Percentiles rank a stretch among this genome's conserved stretches.
Conservation (phyloP, 1,284 basidiomycete genomes). For the Tylopilus orsonianus region DNA sequence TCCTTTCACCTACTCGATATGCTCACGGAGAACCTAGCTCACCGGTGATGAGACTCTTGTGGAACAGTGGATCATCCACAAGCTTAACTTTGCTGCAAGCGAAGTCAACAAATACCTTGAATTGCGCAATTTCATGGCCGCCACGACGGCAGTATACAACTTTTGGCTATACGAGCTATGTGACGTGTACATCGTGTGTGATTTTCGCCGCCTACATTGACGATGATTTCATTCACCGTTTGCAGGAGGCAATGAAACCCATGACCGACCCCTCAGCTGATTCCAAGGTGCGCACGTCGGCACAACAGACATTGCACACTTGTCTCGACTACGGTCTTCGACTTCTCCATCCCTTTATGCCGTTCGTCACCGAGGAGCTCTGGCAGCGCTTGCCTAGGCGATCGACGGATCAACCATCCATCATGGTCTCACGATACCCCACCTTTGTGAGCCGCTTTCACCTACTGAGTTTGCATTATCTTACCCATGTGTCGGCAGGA, state of each 20-base stretch:
- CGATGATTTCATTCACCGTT: slow-evolving; percentile 8
- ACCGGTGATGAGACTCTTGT: slow-evolving; percentile 90
- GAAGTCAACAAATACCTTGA: slow-evolving; percentile 78
- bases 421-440: slow-evolving; percentile 89
- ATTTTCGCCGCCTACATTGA: not conserved
- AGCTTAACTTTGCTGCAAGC: slow-evolving; percentile 80
- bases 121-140: slow-evolving; percentile 90
- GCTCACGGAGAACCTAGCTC: slow-evolving; percentile 48
- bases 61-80: slow-evolving; percentile 95
- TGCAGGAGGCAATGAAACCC: slow-evolving; percentile 94
- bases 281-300: slow-evolving; percentile 66
- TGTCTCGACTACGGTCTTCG: slow-evolving; percentile 90
- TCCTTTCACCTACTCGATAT: not conserved
- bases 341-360: slow-evolving; percentile 98
- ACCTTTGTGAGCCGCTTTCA: slow-evolving; percentile 55
- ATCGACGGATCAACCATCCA: slow-evolving; percentile 79
- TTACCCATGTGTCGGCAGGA: slow-evolving; percentile 44
- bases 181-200: slow-evolving; percentile 92
- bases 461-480: not conserved
- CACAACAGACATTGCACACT: slow-evolving; percentile 95
- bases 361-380: slow-evolving; percentile 97
- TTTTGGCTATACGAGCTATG: slow-evolving; percentile 99
- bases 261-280: slow-evolving; percentile 83
- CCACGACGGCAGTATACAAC: slow-evolving; percentile 84
- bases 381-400: slow-evolving; percentile 95